Percentiles rank a stretch among this genome's conserved stretches.
Evolutionary conservation across 2,329 filamentous ascomycete genomes (phyloP).

Genomic region (Xenoacremonium recifei): DNA sequence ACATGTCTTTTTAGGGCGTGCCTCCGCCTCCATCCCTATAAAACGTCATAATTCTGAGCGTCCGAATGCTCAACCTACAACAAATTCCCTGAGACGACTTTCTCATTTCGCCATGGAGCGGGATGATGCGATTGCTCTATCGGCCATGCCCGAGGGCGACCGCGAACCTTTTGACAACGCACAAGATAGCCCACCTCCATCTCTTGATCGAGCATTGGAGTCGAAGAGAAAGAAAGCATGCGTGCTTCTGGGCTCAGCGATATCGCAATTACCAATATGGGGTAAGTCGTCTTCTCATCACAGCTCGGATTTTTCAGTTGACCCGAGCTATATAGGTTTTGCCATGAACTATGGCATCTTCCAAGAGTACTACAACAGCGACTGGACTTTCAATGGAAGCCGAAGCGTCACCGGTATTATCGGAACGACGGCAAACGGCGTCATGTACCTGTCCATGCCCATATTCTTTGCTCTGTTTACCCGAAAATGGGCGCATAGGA

Average conservation of each 20-base stretch:
- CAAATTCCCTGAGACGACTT: too few species aligned
- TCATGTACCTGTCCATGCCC: constrained; percentile 18
- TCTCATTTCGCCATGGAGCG: too few species aligned
- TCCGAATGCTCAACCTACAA: too few species aligned
- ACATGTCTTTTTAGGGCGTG: too few species aligned
- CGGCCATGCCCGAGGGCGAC: too few species aligned
- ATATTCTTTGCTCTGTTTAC: constrained; percentile 15
- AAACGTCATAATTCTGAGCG: too few species aligned
- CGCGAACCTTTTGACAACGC: too few species aligned
- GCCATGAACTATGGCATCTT: constrained; percentile 18
- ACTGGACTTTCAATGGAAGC: constrained; percentile 9
- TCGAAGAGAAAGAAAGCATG: not conserved
- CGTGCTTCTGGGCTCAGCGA: not conserved
- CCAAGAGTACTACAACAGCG: constrained; percentile 14
- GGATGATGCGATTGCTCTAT: too few species aligned
- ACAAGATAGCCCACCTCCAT: too few species aligned
- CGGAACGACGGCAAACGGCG: constrained; percentile 15
- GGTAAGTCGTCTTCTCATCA: not conserved
- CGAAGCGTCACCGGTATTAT: constrained; percentile 12
- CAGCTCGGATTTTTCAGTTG: not conserved
- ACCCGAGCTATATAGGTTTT: constrained; percentile 7
- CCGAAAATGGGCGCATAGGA: constrained; percentile 9
- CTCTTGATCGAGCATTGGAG: too few species aligned
- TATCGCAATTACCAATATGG: constrained; percentile 9
- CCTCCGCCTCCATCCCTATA: too few species aligned